These are phyloP conservation scores for Solanum chiquidenum DNA, from an alignment of 257 asterid genomes.

Conservation along the genomic window DNA sequence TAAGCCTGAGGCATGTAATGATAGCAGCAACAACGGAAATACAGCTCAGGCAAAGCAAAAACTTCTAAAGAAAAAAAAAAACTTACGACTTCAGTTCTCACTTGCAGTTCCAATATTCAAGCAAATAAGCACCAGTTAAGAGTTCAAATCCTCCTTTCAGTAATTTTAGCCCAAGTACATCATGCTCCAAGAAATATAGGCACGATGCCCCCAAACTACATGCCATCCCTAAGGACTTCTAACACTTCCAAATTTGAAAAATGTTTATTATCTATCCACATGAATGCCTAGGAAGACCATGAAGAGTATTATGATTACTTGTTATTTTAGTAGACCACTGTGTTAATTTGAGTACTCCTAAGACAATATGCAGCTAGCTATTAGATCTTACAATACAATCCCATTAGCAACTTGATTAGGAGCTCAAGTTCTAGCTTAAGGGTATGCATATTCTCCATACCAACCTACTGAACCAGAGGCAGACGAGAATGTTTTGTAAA, in stretches of 20 bases:
- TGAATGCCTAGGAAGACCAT: not conserved
- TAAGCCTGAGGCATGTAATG: not conserved
- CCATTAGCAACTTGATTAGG: not conserved
- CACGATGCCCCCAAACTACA: not conserved
- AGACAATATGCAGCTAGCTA: not conserved
- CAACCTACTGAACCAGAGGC: not conserved
- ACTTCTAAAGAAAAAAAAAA: not conserved
- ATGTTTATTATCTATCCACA: not conserved
- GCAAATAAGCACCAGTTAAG: not conserved
- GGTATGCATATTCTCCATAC: not conserved
- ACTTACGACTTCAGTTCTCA: not conserved
- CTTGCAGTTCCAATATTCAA: not conserved
- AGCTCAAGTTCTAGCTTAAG: not conserved
- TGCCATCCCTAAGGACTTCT: not conserved
- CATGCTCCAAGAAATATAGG: not conserved
- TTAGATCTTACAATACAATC: not conserved
- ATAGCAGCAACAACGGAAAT: not conserved
- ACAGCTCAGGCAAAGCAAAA: not conserved
- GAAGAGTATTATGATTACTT: not conserved
- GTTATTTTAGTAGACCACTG: not conserved
- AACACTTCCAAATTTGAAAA: not conserved
- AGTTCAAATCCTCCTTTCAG: not conserved
- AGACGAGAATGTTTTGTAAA: not conserved
- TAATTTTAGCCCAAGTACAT: not conserved
- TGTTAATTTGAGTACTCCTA: not conserved